Conservation (phyloP, 2,329 filamentous ascomycete species). For the Pyrenochaeta sp. region DNA sequence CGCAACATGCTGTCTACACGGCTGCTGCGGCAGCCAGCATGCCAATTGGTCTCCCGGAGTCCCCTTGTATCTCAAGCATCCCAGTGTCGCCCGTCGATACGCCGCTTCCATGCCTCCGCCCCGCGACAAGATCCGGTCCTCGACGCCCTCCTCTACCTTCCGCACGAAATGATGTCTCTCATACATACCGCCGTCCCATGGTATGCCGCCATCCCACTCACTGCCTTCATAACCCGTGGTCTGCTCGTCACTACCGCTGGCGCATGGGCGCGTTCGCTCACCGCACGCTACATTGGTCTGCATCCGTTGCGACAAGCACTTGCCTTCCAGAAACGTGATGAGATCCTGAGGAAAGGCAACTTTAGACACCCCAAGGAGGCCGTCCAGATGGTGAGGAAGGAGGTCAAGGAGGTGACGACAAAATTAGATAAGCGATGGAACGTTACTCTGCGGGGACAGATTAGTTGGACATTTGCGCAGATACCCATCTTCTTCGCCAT, state of each 20-base stretch:
- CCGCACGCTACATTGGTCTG: slow-evolving; percentile 53
- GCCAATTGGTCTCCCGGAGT: slow-evolving; percentile 35
- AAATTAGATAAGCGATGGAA: slow-evolving; percentile 43
- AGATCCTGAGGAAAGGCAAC: slow-evolving; percentile 27
- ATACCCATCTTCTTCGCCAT: slow-evolving; percentile 50
- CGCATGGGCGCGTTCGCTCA: slow-evolving; percentile 52
- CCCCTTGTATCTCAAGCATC: slow-evolving; percentile 4
- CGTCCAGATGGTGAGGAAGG: slow-evolving; percentile 13
- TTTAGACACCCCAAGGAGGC: slow-evolving; percentile 33
- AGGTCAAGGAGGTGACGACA: slow-evolving; percentile 29
- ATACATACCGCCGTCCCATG: slow-evolving; percentile 66
- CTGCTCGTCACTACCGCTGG: slow-evolving; percentile 57
- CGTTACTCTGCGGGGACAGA: slow-evolving; percentile 31
- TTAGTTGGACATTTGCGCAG: slow-evolving; percentile 41
- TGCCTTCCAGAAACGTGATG: slow-evolving; percentile 31
- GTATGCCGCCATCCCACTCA: slow-evolving; percentile 63
- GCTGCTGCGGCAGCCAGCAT: slow-evolving; percentile 29
- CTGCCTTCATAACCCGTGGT: slow-evolving; percentile 61
- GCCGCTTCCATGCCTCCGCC: slow-evolving; percentile 62
- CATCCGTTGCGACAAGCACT: slow-evolving; percentile 51
- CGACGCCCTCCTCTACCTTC: slow-evolving; percentile 53
- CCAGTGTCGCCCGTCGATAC: slow-evolving; percentile 24
- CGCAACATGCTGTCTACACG: slow-evolving; percentile 34
- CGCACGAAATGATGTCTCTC: slow-evolving; percentile 57
- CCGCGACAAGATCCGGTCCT: slow-evolving; percentile 49